These are phyloP conservation scores for Nemophila menziesii DNA, from an alignment of 257 asterid genomes.

Conservation along the genomic window DNA sequence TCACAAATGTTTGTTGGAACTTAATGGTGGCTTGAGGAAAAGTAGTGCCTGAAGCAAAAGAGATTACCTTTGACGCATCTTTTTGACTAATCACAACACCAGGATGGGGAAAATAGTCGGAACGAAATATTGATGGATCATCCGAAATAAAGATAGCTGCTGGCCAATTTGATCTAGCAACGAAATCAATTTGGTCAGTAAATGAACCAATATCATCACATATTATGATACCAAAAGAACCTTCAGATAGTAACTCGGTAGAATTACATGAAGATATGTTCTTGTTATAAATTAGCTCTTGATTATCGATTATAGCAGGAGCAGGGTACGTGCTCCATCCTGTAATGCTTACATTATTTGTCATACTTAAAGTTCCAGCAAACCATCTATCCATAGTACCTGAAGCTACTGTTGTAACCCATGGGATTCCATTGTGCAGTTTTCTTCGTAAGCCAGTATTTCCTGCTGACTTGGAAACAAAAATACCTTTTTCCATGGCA, in stretches of 20 bases:
- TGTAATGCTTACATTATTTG: conserved; percentile 5
- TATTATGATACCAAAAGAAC: neutral
- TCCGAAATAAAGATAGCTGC: conserved; percentile 10
- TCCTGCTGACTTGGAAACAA: conserved; percentile 14
- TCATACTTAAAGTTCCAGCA: conserved; percentile 9
- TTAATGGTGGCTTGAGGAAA: conserved; percentile 5
- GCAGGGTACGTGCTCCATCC: conserved; percentile 7
- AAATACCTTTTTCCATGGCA: conserved; percentile 12
- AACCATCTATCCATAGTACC: conserved; percentile 9
- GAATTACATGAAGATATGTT: conserved; percentile 2
- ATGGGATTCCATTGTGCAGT: conserved; percentile 8
- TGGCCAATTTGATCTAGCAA: neutral
- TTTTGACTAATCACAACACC: conserved; percentile 10
- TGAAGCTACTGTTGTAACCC: conserved; percentile 12
- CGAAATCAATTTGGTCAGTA: neutral
- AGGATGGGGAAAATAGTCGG: neutral
- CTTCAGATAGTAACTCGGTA: conserved; percentile 1
- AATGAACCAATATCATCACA: neutral
- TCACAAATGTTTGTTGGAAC: conserved; percentile 6
- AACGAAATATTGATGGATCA: neutral
- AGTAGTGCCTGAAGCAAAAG: neutral
- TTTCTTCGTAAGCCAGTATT: conserved; percentile 8
- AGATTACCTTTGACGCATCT: conserved; percentile 4
- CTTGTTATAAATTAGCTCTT: conserved; percentile 3
- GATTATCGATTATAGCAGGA: neutral